phyloP scores from a whole-genome alignment of 768 basidiomycete genomes.

The Lentinula raphanica region DNA sequence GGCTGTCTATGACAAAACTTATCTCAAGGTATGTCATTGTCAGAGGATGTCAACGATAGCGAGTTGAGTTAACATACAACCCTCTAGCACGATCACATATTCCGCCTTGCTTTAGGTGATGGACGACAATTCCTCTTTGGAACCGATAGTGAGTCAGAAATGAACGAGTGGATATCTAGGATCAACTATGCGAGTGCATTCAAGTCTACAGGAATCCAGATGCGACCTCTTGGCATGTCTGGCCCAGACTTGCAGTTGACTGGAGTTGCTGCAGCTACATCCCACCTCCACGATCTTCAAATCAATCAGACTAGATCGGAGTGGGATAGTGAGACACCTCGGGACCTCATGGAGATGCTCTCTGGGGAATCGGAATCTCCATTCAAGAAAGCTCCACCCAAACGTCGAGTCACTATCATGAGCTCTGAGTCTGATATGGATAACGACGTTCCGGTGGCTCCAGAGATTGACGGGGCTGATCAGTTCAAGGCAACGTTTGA shows the following conservation, averaged over 20 bases:
- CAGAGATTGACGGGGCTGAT: slow-evolving; percentile 54
- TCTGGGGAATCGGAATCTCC: slow-evolving; percentile 23
- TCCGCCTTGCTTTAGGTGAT: slow-evolving; percentile 72
- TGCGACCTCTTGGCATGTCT: slow-evolving; percentile 71
- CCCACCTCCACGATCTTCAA: slow-evolving; percentile 70
- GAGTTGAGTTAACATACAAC: not conserved
- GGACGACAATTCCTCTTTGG: slow-evolving; percentile 83
- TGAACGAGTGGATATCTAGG: slow-evolving; percentile 84
- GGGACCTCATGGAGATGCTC: slow-evolving; percentile 37
- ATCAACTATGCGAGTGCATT: slow-evolving; percentile 96
- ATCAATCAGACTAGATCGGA: slow-evolving; percentile 24
- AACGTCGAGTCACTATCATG: slow-evolving; percentile 25
- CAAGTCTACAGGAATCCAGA: slow-evolving; percentile 76
- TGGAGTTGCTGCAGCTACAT: slow-evolving; percentile 81
- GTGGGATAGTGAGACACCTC: slow-evolving; percentile 41
- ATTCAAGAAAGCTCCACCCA: slow-evolving; percentile 18
- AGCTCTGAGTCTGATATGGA: slow-evolving; percentile 28
- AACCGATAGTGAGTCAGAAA: slow-evolving; percentile 58
- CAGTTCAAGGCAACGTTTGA: slow-evolving; percentile 82
- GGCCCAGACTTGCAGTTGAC: slow-evolving; percentile 69
- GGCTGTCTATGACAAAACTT: slow-evolving; percentile 75
- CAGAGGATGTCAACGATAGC: not conserved
- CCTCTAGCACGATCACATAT: slow-evolving; percentile 58
- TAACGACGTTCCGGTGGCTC: slow-evolving; percentile 41
- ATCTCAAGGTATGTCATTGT: slow-evolving; percentile 57